Evolutionary conservation across 176 grass and related monocot species (phyloP), one percentile per base, ranked within the genome.

Genomic region (Elymus sibiricus): DNA sequence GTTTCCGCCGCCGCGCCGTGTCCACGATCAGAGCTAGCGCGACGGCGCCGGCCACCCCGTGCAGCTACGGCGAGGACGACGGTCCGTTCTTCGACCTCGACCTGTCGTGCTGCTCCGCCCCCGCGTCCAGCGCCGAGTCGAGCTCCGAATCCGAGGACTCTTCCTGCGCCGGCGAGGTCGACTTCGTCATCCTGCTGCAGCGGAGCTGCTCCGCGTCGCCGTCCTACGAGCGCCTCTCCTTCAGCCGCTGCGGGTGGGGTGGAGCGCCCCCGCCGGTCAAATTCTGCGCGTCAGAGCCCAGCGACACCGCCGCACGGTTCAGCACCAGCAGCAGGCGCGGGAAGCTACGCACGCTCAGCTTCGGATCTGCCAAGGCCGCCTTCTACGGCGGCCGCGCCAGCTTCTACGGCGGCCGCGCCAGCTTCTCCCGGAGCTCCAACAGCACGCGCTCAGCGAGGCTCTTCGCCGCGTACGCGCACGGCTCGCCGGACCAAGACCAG

Each of bases 51-150:
- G 75, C 82, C 65, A 89, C 91, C 12, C 89, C 80, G 7, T 49
- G 72, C 71, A 63, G 53, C 40, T 11, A 22, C 29, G 56, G 15
- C 14, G 87, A 90, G 74, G 94, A 93, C 56, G 89, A 96, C 40
- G 94, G 94, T 7, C 94, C 94, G 0, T 96, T 93, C 91, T 96
- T 96, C 74, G 94, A 96, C 69, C 82, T 96, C 10, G 87, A 93
- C 61, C 86, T 93, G 17, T 78, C 94, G 37, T 81, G 80, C 62
- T 86, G 86, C 64, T 82, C 47, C 44, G 85, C 87, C 13, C 84
- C 89, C 0, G 90, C 83, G 19, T 87, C 85, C 62, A 91, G n/a
- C 68, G 85, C 89, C 3, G 92, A 90, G 53, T 89, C 85, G 2
- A 74, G 91, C 15, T 89, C 90, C n/a, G 88, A 88, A 65, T 83